A percentile compares a stretch with the other conserved stretches of the same genome.
These are phyloP conservation scores for Anastatica hierochuntica DNA, from an alignment of 345 rosid species.

Conservation along the genomic window DNA sequence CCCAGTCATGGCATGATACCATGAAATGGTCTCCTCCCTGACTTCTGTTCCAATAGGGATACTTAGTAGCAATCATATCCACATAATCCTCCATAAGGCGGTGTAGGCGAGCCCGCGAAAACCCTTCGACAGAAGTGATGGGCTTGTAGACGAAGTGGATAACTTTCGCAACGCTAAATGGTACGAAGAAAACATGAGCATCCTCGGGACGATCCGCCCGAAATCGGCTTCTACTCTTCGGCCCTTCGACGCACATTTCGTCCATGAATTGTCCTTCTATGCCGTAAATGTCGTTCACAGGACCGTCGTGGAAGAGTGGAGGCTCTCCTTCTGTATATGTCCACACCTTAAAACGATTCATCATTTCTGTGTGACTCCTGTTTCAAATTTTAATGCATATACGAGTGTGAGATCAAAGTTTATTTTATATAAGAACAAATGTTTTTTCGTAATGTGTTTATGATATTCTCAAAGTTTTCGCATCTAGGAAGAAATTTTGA, in stretches of 20 bases:
- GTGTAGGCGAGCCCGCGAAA: slow-evolving; percentile 40
- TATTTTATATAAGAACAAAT: no score
- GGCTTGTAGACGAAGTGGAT: slow-evolving; percentile 42
- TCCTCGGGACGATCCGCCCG: slow-evolving; percentile 32
- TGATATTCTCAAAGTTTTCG: no score
- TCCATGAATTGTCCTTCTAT: slow-evolving; percentile 67
- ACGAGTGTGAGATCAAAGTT: slow-evolving; percentile 13
- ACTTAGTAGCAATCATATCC: slow-evolving; percentile 24
- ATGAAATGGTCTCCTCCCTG: slow-evolving; percentile 58
- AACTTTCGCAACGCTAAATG: slow-evolving; percentile 48
- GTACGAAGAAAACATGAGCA: slow-evolving; percentile 48
- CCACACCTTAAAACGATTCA: slow-evolving; percentile 58
- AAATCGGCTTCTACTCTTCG: slow-evolving; percentile 27
- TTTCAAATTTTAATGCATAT: neutral
- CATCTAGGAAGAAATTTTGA: no score
- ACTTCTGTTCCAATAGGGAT: slow-evolving; percentile 53
- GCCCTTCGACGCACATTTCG: slow-evolving; percentile 38
- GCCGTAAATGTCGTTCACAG: slow-evolving; percentile 47
- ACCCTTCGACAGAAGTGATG: slow-evolving; percentile 25
- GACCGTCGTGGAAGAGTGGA: slow-evolving; percentile 57
- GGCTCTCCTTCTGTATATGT: slow-evolving; percentile 57
- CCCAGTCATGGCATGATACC: slow-evolving; percentile 76
- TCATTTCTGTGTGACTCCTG: slow-evolving; percentile 72
- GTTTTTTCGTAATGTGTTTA: no score
- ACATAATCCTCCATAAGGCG: slow-evolving; percentile 48